Base-by-base conservation (phyloP, 2,329 filamentous ascomycete species). In the Claviceps pusilla region DNA sequence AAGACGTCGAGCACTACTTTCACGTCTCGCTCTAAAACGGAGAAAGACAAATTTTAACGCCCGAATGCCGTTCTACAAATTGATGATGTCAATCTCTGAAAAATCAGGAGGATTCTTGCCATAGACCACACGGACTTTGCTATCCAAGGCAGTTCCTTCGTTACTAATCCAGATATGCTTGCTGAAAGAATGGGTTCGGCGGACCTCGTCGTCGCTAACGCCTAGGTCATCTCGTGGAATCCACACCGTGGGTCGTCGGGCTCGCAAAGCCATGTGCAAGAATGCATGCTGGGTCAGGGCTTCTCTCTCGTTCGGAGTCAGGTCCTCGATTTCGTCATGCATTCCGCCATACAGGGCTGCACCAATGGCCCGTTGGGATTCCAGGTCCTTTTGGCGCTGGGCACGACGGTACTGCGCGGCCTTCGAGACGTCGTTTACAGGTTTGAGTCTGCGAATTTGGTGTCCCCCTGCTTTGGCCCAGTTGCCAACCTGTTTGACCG, bases 161-260 rank as follows among this genome's bases (percentile, higher is more conserved):
- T 96, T 96, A 62, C 87, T 95, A 65, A 97, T 89, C 87, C 89
- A 95, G 52, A 97, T 86, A 57, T 82, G 76, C 56, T 87, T 80
- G 64, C 84, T 91, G 66, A 89, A 86, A 50, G 77, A 75, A 59
- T 83, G 78, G 7, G 89, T 95, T 41, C 87, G 77, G 63, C 77
- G 76, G 48, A 97, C 85, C 72, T 98, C 93, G 61, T 97, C 91
- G 61, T 95, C 89, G 59, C 87, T 89, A 55, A 98, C 80, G 5
- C 93, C 93, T 5, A 97, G 69, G 60, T 93, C 86, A 64, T 98
- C 93, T 11, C 85, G 81, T 0, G 93, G 93, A 48, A 98, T 87
- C 93, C 93, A 98, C 31, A 98, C 83, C 0, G 87, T 88, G 0
- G 93, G 93, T 53, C 89, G 79, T 52, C 86, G 80, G 1, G 90